Conservation (phyloP, 2,329 filamentous ascomycete species). For the Aspergillus fijiensis region DNA sequence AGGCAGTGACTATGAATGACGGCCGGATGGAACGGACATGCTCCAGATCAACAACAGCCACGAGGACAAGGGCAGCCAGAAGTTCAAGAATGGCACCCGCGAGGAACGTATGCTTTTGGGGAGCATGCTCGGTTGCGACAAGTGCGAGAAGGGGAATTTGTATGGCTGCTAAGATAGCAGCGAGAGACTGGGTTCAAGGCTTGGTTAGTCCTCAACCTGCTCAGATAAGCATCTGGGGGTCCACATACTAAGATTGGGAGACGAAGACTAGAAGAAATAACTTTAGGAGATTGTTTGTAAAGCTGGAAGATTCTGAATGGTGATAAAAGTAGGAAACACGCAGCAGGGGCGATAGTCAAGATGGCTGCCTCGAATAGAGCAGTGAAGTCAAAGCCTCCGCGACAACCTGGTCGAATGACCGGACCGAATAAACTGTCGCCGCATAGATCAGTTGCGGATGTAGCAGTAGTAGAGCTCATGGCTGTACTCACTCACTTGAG, state of each 20-base stretch:
- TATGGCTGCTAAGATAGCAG: no score
- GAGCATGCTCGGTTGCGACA: no score
- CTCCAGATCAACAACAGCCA: no score
- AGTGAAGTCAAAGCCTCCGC: constrained; percentile 22
- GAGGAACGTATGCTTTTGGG: no score
- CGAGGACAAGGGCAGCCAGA: no score
- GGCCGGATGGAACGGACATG: no score
- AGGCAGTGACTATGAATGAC: no score
- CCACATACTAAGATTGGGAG: neutral
- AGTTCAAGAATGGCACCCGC: no score
- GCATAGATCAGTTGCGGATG: neutral
- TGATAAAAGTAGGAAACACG: constrained; percentile 12
- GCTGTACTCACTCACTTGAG: neutral
- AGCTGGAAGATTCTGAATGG: constrained; percentile 16
- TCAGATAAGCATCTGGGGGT: no score
- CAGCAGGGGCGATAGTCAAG: constrained; percentile 13
- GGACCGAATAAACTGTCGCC: constrained; percentile 13
- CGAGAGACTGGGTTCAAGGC: constrained; percentile 6
- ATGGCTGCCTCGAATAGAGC: constrained; percentile 16
- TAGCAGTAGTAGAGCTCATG: neutral
- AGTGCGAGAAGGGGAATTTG: no score
- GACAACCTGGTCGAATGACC: constrained; percentile 9
- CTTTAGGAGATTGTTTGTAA: constrained; percentile 13
- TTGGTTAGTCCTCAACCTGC: constrained; percentile 1
- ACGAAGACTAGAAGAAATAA: constrained; percentile 11